These are phyloP conservation scores for Oropetium thomaeum DNA, from an alignment of 176 grass and related monocot species.

Conservation along the genomic window DNA sequence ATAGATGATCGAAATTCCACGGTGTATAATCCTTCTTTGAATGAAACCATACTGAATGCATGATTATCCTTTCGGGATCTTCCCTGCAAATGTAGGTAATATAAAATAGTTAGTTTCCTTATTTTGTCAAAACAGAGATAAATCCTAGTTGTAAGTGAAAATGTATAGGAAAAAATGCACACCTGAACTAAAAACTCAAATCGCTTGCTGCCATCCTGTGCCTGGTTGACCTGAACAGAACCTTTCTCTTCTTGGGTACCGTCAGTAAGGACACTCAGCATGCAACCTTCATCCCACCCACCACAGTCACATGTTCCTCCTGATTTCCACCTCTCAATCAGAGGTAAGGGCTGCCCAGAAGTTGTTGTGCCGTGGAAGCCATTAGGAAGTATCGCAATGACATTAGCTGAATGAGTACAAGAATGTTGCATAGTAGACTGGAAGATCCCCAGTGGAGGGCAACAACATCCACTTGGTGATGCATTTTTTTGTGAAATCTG, in stretches of 20 bases:
- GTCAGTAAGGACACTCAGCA: constrained; percentile 55
- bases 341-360: constrained; percentile 50
- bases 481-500: constrained; percentile 18
- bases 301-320: constrained; percentile 91
- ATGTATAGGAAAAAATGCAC: not conserved
- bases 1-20: constrained; percentile 78
- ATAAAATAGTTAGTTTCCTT: not conserved
- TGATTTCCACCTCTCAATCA: constrained; percentile 87
- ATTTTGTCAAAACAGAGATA: not conserved
- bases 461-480: constrained; percentile 24
- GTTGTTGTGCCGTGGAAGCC: constrained; percentile 66
- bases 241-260: constrained; percentile 21
- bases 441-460: constrained; percentile 25
- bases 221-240: constrained; percentile 22
- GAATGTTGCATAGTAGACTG: constrained; percentile 26
- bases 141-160: not conserved
- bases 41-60: constrained; percentile 54
- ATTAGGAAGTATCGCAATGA: constrained; percentile 67
- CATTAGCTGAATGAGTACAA: constrained; percentile 31
- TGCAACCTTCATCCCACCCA: constrained; percentile 97
- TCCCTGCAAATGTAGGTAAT: constrained; percentile 46
- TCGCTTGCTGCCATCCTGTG: constrained; percentile 43
- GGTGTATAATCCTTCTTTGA: constrained; percentile 71
- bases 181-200: constrained; percentile 81
- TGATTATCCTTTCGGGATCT: constrained; percentile 38